Base-by-base conservation (phyloP, 2,329 filamentous ascomycete genomes). In the Ophiostoma piceae region DNA sequence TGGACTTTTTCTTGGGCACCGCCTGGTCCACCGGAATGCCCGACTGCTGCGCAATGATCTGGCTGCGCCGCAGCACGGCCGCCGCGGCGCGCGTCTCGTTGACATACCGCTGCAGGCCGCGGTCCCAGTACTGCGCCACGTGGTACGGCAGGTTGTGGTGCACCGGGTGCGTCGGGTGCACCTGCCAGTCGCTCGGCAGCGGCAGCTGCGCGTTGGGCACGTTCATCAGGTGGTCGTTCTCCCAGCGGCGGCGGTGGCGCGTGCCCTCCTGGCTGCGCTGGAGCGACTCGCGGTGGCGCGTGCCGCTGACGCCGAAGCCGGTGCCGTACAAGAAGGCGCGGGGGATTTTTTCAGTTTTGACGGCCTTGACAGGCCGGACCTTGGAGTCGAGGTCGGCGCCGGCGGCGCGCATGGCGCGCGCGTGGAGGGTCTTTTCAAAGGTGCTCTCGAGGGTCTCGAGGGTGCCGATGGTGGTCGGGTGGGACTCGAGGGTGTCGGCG, bases 191-290 rank as follows among this genome's bases (percentile, higher is more conserved):
- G 71, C 83, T 84, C 0, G 93, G 88, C 64, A 90, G 84, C 0
- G 95, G 95, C 0, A 94, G 92, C 74, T 94, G 87, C 22, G 85
- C 92, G 79, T 95, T 90, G 22, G 95, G 95, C 72, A 98, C 95
- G 79, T 89, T 87, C 70, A 97, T 82, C 72, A 98, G 87, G 74
- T 88, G 92, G 80, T 97, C 92, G 79, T 98, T 99, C 82, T 99
- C 95, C 93, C 94, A 98, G 70, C 94, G 86, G 75, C 94, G 89
- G 67, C 94, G 85, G 76, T 94, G 89, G 47, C 94, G 87, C 75
- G 88, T 94, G 43, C 94, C 94, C 79, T 97, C 93, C 74, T 96
- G 96, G 70, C 94, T 94, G 81, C 93, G 96, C 41, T 95, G 83
- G 68, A 96, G 77, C 2, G 88, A 87, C 74, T 97, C 92, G 22